Evolutionary conservation across 257 asterid genomes (phyloP).

Genomic region (Linaria vulgaris): DNA sequence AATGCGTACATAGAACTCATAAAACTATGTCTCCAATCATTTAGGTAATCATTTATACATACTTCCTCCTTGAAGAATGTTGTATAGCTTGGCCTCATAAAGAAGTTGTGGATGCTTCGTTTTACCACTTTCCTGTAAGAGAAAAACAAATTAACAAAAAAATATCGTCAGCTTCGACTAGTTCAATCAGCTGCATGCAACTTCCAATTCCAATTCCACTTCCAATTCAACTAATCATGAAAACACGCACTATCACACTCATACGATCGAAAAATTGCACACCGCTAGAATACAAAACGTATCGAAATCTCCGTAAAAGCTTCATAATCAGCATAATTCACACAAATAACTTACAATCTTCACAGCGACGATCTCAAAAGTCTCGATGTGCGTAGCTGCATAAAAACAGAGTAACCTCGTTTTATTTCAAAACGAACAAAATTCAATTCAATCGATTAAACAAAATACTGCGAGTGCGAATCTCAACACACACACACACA

Average conservation of each 20-base stretch:
- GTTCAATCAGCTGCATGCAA: constrained; percentile 28
- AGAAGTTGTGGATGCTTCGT: constrained; percentile 94
- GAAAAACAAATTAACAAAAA: constrained; percentile 18
- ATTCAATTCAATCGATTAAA: background rate
- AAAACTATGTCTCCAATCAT: constrained; percentile 24
- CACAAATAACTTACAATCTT: constrained; percentile 70
- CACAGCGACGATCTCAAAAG: constrained; percentile 90
- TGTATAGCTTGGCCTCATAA: constrained; percentile 90
- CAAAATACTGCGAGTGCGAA: background rate
- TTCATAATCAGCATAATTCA: background rate
- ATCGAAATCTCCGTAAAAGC: constrained; percentile 15
- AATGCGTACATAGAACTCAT: constrained; percentile 26
- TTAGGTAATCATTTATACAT: constrained; percentile 35
- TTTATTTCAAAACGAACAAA: background rate
- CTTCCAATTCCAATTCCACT: constrained; percentile 11
- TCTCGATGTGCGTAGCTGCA: constrained; percentile 91
- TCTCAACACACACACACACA: no score
- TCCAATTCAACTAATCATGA: background rate
- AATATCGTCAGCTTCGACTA: constrained; percentile 11
- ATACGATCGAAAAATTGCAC: background rate
- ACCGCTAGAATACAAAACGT: background rate
- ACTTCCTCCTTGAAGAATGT: constrained; percentile 96
- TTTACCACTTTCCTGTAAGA: constrained; percentile 84
- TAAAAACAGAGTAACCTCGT: constrained; percentile 8
- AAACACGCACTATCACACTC: background rate